Evolutionary conservation across 1,284 basidiomycete genomes (phyloP), one percentile per base, ranked within the genome.

Genomic region (Cutaneotrichosporon cutaneum): DNA sequence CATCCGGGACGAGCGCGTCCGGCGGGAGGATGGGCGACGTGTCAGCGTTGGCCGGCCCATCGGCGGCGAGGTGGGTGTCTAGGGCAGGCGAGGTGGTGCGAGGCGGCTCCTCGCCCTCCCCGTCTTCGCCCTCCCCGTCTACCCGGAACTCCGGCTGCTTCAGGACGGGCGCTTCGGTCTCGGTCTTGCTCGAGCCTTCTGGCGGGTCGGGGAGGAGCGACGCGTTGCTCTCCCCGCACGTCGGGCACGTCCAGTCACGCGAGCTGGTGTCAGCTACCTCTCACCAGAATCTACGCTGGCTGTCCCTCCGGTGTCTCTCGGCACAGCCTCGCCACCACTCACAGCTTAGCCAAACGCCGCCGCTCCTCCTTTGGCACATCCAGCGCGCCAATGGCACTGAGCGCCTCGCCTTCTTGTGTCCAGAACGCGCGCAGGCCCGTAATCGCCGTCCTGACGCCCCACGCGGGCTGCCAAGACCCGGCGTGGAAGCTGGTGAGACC

Each of bases 401-500:
- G 88, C 24, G 92, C 88, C 71, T 94, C 89, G 27, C 92, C 92
- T 63, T 88, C 89, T 57, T 94, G 83, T 60, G 90, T 90, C 77
- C 95, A 94, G 80, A 97, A 94, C 0, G 90, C 89, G 74, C 94
- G 90, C 3, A 95, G 83, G 21, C 92, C 94, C 58, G 94, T 85
- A 67, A 96, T 93, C 24, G 92, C 93, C 89, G 94, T 97, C 62
- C 94, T 85, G 27, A 98, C 90, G 60, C 94, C 94, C 94, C 94
- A 98, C 14, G 94, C 93, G 33, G 94, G 94, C 79, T 96, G 93
- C 94, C 94, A 98, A 48, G 70, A 72, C 3, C 76, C 77, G 24
- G 76, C 73, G 62, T 79, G 78, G 61, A 80, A 94, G 66, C 85
- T 92, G 13, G 92, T 94, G 74, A 94, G 90, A 71, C 92, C 94